Percentiles rank a stretch among this genome's conserved stretches.
Evolutionary conservation across 495 filamentous ascomycete species (phyloP).

Genomic region (Neurospora sp.): DNA sequence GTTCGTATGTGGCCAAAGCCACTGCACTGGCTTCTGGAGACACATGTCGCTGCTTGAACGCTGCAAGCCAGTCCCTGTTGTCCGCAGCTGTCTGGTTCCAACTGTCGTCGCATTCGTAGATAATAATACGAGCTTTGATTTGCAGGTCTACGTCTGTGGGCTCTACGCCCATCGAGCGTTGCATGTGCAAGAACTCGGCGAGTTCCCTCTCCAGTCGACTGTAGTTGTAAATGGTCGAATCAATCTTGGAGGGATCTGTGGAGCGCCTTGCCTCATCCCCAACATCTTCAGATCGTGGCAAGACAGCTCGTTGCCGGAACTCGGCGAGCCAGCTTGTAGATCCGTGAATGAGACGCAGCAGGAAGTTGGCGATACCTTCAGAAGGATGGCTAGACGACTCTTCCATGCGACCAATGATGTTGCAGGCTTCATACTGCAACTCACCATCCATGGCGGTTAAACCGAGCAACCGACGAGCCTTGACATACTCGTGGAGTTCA

Average conservation of each 20-base stretch:
- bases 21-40: constrained; percentile 2
- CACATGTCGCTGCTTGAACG: constrained; percentile 33
- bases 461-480: constrained; percentile 37
- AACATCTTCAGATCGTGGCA: constrained; percentile 41
- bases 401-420: constrained; percentile 40
- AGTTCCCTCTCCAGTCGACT: constrained; percentile 50
- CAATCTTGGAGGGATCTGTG: constrained; percentile 39
- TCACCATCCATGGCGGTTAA: constrained; percentile 44
- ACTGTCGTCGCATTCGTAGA: constrained; percentile 55
- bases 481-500: constrained; percentile 39
- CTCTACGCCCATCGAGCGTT: constrained; percentile 38
- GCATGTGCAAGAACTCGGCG: constrained; percentile 41
- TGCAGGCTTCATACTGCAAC: constrained; percentile 41
- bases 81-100: constrained; percentile 69
- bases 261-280: constrained; percentile 34
- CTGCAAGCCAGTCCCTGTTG: constrained; percentile 48
- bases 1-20: neutral
- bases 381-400: constrained; percentile 31
- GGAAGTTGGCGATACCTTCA: constrained; percentile 37
- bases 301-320: constrained; percentile 37
- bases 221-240: constrained; percentile 44
- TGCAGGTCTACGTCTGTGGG: constrained; percentile 55
- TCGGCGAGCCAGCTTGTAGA: constrained; percentile 36
- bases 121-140: constrained; percentile 50
- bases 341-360: constrained; percentile 34